A percentile compares a stretch with the other conserved stretches of the same genome.
Evolutionary conservation across 768 basidiomycete genomes (phyloP).

Genomic region (Peribolospora baueri): DNA sequence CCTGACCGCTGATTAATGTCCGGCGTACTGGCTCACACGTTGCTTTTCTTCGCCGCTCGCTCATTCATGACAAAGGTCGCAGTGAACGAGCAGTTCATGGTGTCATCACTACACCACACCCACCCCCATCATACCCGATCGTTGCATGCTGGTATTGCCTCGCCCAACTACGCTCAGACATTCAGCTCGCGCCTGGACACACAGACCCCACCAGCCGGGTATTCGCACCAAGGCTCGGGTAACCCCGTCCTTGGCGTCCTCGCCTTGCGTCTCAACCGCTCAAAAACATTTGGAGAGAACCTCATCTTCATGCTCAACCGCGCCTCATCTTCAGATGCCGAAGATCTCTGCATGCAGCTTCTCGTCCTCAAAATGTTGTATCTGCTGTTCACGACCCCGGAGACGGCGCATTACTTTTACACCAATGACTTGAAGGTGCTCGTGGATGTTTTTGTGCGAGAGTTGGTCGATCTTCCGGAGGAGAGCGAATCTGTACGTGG

Average conservation of each 20-base stretch:
- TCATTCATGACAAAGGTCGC: slow-evolving; percentile 35
- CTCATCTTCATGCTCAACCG: slow-evolving; percentile 98
- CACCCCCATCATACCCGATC: slow-evolving; percentile 2
- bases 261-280: slow-evolving; percentile 57
- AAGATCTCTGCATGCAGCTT: slow-evolving; percentile 83
- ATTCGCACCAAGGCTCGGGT: slow-evolving; percentile 10
- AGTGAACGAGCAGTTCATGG: slow-evolving; percentile 97
- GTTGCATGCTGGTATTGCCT: slow-evolving; percentile 1
- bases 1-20: background rate
- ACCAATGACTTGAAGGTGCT: slow-evolving; percentile 90
- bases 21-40: background rate
- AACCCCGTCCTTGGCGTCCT: slow-evolving; percentile 68
- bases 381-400: slow-evolving; percentile 76
- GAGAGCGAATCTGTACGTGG: slow-evolving; percentile 66
- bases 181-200: no score
- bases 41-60: background rate
- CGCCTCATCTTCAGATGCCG: slow-evolving; percentile 44
- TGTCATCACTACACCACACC: slow-evolving; percentile 32
- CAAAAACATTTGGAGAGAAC: slow-evolving; percentile 90
- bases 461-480: slow-evolving; percentile 71
- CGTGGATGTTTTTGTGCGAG: slow-evolving; percentile 92
- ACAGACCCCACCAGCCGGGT: slow-evolving; percentile 10
- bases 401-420: slow-evolving; percentile 87
- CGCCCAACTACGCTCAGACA: background rate
- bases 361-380: slow-evolving; percentile 85